Base-by-base conservation (phyloP, 116 monocot species). In the Phalaenopsis hybrid region DNA sequence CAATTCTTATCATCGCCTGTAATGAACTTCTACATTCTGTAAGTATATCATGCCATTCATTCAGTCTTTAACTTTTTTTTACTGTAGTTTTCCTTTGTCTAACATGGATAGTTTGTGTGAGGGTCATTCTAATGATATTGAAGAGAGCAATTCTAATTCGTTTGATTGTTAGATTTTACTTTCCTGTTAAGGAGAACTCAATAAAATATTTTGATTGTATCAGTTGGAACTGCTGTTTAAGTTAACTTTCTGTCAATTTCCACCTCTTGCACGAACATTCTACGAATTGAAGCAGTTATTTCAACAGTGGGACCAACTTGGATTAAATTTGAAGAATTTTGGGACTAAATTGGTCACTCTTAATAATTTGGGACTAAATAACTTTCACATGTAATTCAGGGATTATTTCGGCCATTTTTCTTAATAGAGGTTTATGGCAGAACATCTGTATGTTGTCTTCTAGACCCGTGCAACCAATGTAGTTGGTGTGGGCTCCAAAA, bases 21-120 rank as follows among this genome's bases (percentile, higher is more conserved):
- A 77, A 77, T 77, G 77, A 77, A 77, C 52, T 77, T 77, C 77
- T 77, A 77, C 51, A 77, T 77, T 44, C 77, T 52, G 77, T 77
- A 18, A 77, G 77, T 51, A 50, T 8, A 28, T 75, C 75, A 48
- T 4, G 10, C 16, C 46, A 45, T 77, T 28, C 51, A 52, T 77
- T 50, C 15, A 51, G 21, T 46, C 46, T 75, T 3, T 75, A 46
- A 21, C 75, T 15, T 72, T 72, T 52, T 28, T 52, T 4, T 52
- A 18, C 15, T 52, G 51, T 51, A 77, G 51, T 6, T 20, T 77
- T 44, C 50, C 51, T 49, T 77, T 77, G 3, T 77, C n/a, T 31
- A 4, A 23, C 10, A 18, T 52, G 52, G n/a, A 50, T 49, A 4
- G 4, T 9, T 77, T 20, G 37, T 21, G 51, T 77, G 77, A 51